These are phyloP conservation scores for Exophiala sp. DNA, from an alignment of 2,329 filamentous ascomycete genomes.

Conservation along the genomic window DNA sequence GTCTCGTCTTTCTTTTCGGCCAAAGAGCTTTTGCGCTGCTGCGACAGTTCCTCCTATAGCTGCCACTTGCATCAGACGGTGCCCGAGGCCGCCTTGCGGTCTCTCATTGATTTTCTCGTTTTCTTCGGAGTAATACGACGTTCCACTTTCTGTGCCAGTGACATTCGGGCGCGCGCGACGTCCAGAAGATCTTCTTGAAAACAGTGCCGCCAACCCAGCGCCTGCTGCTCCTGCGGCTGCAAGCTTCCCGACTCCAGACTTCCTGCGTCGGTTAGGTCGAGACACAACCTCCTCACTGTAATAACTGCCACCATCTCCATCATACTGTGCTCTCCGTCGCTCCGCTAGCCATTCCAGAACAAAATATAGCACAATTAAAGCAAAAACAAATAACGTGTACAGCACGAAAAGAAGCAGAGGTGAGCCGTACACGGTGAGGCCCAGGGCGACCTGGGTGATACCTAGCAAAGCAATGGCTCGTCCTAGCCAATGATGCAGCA, in stretches of 20 bases:
- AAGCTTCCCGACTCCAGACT: slow-evolving; percentile 46
- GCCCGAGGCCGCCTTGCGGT: slow-evolving; percentile 56
- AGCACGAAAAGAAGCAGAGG: slow-evolving; percentile 81
- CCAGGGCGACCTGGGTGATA: slow-evolving; percentile 81
- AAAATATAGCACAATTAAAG: slow-evolving; percentile 73
- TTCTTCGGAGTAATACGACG: slow-evolving; percentile 61
- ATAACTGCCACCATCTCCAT: slow-evolving; percentile 59
- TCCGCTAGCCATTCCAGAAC: slow-evolving; percentile 69
- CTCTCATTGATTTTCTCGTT: slow-evolving; percentile 56
- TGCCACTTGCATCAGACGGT: slow-evolving; percentile 58
- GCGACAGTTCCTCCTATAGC: slow-evolving; percentile 62
- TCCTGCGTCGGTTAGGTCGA: slow-evolving; percentile 37
- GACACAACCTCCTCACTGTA: slow-evolving; percentile 51
- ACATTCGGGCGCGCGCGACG: slow-evolving; percentile 43
- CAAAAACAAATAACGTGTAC: slow-evolving; percentile 72
- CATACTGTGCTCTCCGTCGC: slow-evolving; percentile 52
- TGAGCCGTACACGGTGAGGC: slow-evolving; percentile 87
- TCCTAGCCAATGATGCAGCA: slow-evolving; percentile 86
- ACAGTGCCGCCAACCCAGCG: slow-evolving; percentile 55
- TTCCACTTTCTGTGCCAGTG: slow-evolving; percentile 38
- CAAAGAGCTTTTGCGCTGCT: slow-evolving; percentile 58
- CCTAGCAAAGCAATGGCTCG: slow-evolving; percentile 74
- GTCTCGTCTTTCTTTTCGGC: slow-evolving; percentile 52
- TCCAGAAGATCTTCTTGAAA: slow-evolving; percentile 32
- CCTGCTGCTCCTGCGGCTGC: slow-evolving; percentile 56